phyloP scores from a whole-genome alignment of 2,329 filamentous ascomycete genomes.

The Exserohilum turcica region DNA sequence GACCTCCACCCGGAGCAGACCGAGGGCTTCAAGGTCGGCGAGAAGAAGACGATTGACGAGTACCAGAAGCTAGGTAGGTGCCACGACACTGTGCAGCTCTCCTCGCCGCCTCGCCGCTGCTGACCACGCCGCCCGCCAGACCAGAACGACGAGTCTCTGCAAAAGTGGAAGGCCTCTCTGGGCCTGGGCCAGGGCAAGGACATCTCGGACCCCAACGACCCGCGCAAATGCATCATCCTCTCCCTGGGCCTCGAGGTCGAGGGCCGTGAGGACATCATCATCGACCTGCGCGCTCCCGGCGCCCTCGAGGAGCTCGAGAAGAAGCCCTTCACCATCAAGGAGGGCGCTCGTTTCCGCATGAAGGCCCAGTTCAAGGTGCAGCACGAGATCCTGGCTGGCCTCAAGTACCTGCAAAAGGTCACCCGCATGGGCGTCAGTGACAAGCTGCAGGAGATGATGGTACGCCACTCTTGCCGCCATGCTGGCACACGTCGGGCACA shows the following conservation, averaged over 20 bases:
- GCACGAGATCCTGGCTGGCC: conserved; percentile 90
- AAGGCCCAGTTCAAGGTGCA: conserved; percentile 93
- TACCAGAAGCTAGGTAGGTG: conserved; percentile 89
- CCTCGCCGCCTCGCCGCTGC: not conserved
- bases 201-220: conserved; percentile 67
- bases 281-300: conserved; percentile 78
- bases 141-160: conserved; percentile 85
- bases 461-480: conserved; percentile 56
- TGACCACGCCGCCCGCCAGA: conserved; percentile 51
- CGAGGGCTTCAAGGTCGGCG: conserved; percentile 95
- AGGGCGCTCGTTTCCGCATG: conserved; percentile 92
- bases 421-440: conserved; percentile 86
- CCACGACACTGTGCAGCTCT: not conserved
- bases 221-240: conserved; percentile 90
- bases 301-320: conserved; percentile 80
- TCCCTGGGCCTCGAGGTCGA: conserved; percentile 85
- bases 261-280: conserved; percentile 82
- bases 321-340: conserved; percentile 97
- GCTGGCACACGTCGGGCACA: not conserved
- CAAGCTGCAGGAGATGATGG: conserved; percentile 99
- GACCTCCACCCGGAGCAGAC: conserved; percentile 87
- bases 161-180: conserved; percentile 96
- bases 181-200: conserved; percentile 71
- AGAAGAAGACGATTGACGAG: conserved; percentile 97
- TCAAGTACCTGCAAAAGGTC: conserved; percentile 95